Conservation (phyloP, 1,284 basidiomycete genomes). For the Cutaneotrichosporon daszewskae region DNA sequence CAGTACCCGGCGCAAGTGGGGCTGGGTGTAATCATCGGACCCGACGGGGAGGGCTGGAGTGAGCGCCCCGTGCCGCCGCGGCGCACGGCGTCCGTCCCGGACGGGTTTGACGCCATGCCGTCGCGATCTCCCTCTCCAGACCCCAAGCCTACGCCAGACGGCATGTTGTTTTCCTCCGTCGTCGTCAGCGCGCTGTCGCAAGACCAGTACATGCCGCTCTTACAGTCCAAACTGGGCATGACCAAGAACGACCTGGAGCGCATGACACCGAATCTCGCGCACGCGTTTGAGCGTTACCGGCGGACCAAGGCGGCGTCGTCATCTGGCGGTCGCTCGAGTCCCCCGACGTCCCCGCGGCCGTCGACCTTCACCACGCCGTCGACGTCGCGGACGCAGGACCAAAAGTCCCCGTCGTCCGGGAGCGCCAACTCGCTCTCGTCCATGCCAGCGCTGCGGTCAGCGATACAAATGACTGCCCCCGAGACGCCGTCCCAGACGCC, state of each 20-base stretch:
- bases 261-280: constrained; percentile 27
- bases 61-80: constrained; percentile 8
- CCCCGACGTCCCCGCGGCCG: not conserved
- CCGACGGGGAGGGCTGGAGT: constrained; percentile 2
- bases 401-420: not conserved
- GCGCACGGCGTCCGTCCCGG: constrained; percentile 25
- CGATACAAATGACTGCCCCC: not conserved
- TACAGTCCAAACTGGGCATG: constrained; percentile 25
- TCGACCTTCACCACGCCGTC: constrained; percentile 7
- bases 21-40: constrained; percentile 20
- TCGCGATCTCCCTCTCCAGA: constrained; percentile 12
- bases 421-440: constrained; percentile 1
- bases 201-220: constrained; percentile 9
- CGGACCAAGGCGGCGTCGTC: too few relatives aligned
- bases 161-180: constrained; percentile 21
- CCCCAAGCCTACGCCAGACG: constrained; percentile 13
- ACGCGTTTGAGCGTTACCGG: constrained; percentile 29
- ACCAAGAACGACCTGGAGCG: constrained; percentile 25
- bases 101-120: constrained; percentile 4
- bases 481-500: not conserved
- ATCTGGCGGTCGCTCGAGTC: too few relatives aligned
- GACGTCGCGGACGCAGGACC: not conserved
- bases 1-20: constrained; percentile 15
- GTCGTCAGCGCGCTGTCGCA: constrained; percentile 17
- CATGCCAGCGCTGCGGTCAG: not conserved